Evolutionary conservation across 768 basidiomycete genomes (phyloP), one percentile per base, ranked within the genome.

Genomic region (Phaeotremella fagi): DNA sequence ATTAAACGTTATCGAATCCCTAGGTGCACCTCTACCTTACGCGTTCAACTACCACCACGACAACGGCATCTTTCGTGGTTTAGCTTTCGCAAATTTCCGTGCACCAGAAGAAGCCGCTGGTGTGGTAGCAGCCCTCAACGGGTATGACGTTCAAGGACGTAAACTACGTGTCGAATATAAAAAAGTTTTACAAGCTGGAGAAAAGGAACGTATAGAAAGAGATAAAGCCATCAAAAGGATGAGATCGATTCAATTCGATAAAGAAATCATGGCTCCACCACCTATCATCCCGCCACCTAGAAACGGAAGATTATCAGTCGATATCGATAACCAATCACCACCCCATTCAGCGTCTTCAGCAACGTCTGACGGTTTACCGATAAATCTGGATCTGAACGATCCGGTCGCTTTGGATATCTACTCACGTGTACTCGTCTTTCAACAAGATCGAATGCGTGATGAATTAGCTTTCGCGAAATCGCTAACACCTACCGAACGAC

Each of bases 41-140:
- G 95, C 95, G 25, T 99, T 99, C 82, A 99, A 99, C 77, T 99
- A 98, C 74, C 95, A 99, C 75, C 83, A 94, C 69, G 92, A 97
- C 76, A 88, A 90, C 69, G 92, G 92, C 63, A 85, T 89, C 37
- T 99, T 99, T 82, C 86, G 95, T 56, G 95, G 95, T 18, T 77
- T 99, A 48, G 95, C 95, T 12, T 99, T 99, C 75, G 95, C 95
- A 71, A 99, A 99, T 75, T 99, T 97, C 78, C 84, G 92, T 50
- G 86, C 88, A 63, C 77, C 91, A 9, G 81, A 78, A 0, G 95
- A 99, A 66, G 95, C 95, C 0, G 91, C 94, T 66, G 88, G 90
- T 15, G 91, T 94, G 50, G 94, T 98, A 3, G 91, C 82, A 33
- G 95, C 95, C 36, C 78, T 99, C 66, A 97, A 98, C 65, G 94